Conservation (phyloP, 441 rosid genomes). For the Gossypium trilobum region DNA sequence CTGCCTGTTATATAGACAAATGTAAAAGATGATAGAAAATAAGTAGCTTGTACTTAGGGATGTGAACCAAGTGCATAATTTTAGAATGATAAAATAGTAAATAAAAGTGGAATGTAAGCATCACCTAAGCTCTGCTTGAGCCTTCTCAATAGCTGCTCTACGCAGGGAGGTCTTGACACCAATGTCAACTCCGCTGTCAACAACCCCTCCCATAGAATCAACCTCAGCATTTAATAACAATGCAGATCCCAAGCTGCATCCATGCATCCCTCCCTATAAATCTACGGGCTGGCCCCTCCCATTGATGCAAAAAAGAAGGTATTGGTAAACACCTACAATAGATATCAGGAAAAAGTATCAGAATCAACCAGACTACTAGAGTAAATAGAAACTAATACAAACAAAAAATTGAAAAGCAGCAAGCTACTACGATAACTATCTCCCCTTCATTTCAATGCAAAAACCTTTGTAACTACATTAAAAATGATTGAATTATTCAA, state of each 20-base stretch:
- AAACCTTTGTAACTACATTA: background rate
- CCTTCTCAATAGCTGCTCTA: constrained; percentile 85
- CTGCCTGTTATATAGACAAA: constrained; percentile 49
- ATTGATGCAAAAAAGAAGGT: constrained; percentile 23
- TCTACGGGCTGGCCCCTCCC: constrained; percentile 32
- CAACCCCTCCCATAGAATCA: constrained; percentile 99
- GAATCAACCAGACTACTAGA: background rate
- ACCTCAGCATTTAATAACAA: constrained; percentile 87
- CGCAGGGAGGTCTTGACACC: constrained; percentile 83
- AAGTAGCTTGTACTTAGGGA: background rate
- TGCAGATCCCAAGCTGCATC: constrained; percentile 52
- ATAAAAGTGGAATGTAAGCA: constrained; percentile 14
- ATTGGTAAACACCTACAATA: constrained; percentile 19
- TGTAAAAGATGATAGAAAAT: constrained; percentile 1
- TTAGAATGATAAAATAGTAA: background rate
- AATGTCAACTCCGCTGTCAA: constrained; percentile 81
- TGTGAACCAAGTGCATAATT: background rate
- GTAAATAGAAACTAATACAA: background rate
- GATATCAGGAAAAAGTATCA: constrained; percentile 1
- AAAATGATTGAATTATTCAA: background rate
- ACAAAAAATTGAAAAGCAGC: background rate
- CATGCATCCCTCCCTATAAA: constrained; percentile 59
- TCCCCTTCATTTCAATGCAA: background rate
- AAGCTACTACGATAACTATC: background rate
- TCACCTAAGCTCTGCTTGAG: constrained; percentile 93